Conservation (phyloP, 371 early-diverging fungal genomes). For the Smittium culicis region DNA sequence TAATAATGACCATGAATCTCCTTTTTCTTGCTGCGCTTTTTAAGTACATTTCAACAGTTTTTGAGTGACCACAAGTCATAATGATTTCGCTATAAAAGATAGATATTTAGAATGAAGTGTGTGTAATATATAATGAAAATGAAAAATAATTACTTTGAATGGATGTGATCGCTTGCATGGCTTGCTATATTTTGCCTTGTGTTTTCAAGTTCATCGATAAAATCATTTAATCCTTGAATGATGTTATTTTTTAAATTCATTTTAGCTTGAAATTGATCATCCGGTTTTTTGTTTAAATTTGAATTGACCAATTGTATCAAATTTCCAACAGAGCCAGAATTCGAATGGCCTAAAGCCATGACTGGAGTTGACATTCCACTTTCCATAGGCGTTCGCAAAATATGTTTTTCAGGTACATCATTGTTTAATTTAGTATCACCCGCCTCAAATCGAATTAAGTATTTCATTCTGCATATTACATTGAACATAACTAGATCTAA, state of each 20-base stretch:
- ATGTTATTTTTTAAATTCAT: conserved; percentile 81
- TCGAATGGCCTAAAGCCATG: conserved; percentile 20
- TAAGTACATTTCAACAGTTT: too few relatives aligned
- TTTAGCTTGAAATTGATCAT: conserved; percentile 84
- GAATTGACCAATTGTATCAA: conserved; percentile 17
- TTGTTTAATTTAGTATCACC: conserved; percentile 16
- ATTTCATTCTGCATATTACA: conserved; percentile 66
- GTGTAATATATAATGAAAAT: too few relatives aligned
- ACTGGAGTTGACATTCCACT: conserved; percentile 20
- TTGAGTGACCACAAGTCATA: too few relatives aligned
- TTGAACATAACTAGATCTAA: conserved; percentile 80
- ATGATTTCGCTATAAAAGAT: too few relatives aligned
- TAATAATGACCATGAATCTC: too few relatives aligned
- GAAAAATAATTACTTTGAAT: too few relatives aligned
- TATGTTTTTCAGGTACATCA: not conserved
- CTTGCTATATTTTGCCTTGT: too few relatives aligned
- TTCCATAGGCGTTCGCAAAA: not conserved
- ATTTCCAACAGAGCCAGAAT: conserved; percentile 9
- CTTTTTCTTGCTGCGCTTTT: too few relatives aligned
- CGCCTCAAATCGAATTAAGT: conserved; percentile 60
- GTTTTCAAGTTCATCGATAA: too few relatives aligned
- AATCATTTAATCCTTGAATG: too few relatives aligned
- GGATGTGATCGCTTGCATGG: too few relatives aligned
- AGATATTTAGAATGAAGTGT: too few relatives aligned
- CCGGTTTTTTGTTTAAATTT: conserved; percentile 26